Conservation (phyloP, 441 rosid genomes). For the Pelargonium fulgidum region DNA sequence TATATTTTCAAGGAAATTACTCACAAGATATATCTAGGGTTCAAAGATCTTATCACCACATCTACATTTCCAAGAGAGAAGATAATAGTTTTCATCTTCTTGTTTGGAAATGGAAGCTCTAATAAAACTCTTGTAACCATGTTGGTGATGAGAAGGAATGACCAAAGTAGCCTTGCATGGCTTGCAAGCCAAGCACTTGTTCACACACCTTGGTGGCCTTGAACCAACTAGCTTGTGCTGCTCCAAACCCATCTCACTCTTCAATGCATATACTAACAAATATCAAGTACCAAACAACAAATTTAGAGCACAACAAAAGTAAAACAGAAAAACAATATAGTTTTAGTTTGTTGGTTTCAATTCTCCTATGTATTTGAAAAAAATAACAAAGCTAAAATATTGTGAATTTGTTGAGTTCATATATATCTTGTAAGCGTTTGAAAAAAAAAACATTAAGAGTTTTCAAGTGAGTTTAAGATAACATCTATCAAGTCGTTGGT, state of each 20-base stretch:
- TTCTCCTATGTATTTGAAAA: neutral
- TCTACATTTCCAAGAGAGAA: constrained; percentile 67
- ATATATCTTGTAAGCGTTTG: too few species aligned
- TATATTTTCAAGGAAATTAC: neutral
- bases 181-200: constrained; percentile 60
- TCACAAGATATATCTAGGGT: constrained; percentile 28
- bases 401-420: too few species aligned
- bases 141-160: constrained; percentile 28
- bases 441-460: too few species aligned
- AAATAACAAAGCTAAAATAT: too few species aligned
- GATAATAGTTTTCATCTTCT: constrained; percentile 46
- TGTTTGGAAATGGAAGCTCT: neutral
- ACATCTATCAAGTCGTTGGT: too few species aligned
- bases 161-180: constrained; percentile 61
- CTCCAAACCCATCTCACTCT: constrained; percentile 21
- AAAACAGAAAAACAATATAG: too few species aligned
- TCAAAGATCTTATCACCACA: constrained; percentile 56
- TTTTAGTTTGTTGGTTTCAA: neutral
- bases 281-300: neutral
- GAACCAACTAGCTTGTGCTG: constrained; percentile 53
- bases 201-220: constrained; percentile 60
- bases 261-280: neutral
- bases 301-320: neutral
- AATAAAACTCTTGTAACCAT: constrained; percentile 5
- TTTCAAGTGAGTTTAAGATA: too few species aligned